A percentile compares a stretch with the other conserved stretches of the same genome.
Conservation (phyloP, 192 early-diverging fungal genomes). For the Irineochytrium annulatum region DNA sequence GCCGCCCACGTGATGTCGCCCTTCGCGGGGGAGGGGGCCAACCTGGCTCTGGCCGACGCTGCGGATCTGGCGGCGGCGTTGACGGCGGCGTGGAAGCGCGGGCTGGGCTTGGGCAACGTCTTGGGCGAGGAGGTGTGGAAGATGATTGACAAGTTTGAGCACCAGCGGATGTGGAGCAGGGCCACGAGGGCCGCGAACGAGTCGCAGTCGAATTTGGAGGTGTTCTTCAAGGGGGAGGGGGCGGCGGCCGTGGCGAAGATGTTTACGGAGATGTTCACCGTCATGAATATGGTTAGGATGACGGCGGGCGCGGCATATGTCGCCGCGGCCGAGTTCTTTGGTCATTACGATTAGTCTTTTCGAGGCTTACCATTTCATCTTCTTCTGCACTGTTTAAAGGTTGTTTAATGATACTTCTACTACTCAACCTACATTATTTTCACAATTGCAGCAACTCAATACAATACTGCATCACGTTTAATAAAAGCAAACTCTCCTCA, state of each 20-base stretch:
- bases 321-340: too few species aligned
- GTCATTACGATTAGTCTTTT: too few species aligned
- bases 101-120: background rate
- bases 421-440: too few species aligned
- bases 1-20: constrained; percentile 16
- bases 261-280: background rate
- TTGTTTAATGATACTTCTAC: too few species aligned
- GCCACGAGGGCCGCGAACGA: background rate
- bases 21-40: constrained; percentile 23
- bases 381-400: too few species aligned
- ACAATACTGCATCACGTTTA: too few species aligned
- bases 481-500: too few species aligned
- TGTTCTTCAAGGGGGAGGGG: background rate
- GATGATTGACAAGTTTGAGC: background rate
- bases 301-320: too few species aligned
- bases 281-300: too few species aligned
- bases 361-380: too few species aligned
- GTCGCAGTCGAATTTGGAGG: background rate
- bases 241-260: background rate
- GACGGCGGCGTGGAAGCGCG: background rate
- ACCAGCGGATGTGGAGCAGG: too few species aligned
- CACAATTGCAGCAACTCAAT: too few species aligned
- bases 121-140: background rate
- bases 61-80: constrained; percentile 5
- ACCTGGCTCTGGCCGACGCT: constrained; percentile 22